Evolutionary conservation across 306 rosid species (phyloP), one percentile per base, ranked within the genome.

Genomic region (Canavalia ensiformis): DNA sequence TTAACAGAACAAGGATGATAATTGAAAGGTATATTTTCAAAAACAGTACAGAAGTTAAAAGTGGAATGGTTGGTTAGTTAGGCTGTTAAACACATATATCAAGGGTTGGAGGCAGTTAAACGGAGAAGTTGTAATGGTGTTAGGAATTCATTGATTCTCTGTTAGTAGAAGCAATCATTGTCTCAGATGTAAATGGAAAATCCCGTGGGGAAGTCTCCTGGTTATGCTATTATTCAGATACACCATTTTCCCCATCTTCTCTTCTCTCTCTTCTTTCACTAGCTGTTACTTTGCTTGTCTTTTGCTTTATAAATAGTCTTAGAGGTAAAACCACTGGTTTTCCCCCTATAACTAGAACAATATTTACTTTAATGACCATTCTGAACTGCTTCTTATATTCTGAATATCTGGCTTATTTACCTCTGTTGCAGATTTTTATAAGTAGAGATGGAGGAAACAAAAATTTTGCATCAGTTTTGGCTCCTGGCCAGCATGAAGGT

Each of bases 401-500:
- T 64, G 45, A 79, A 12, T 56, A 71, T 79, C 55, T 76, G 72
- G 52, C 68, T 80, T 52, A 47, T 85, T 85, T 74, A 57, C 67
- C 71, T 59, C 12, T 46, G 7, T 81, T 90, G 88, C 94, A 95
- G 99, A 93, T 95, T 83, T 95, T 95, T 86, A 81, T 95, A 42
- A 89, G 93, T 78, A 90, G 99, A 89, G 99, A 95, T 81, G 98
- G 98, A 82, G 98, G 96, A 77, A 88, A 84, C 85, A 95, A 91
- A 87, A 89, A 80, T 3, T 93, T 82, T 84, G 96, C 99, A 8
- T 93, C 99, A 7, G 99, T 95, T 84, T 86, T 95, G 96, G 98
- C 97, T 83, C 99, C 98, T 54, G 99, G 99, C 49, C 99, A 95
- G 89, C 99, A 95, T 75, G 99, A 95, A 78, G 98, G 94, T 80